Percentiles rank a stretch among this genome's conserved stretches.
Evolutionary conservation across 257 asterid genomes (phyloP).

Genomic region (Parsonsia alboflavescens): DNA sequence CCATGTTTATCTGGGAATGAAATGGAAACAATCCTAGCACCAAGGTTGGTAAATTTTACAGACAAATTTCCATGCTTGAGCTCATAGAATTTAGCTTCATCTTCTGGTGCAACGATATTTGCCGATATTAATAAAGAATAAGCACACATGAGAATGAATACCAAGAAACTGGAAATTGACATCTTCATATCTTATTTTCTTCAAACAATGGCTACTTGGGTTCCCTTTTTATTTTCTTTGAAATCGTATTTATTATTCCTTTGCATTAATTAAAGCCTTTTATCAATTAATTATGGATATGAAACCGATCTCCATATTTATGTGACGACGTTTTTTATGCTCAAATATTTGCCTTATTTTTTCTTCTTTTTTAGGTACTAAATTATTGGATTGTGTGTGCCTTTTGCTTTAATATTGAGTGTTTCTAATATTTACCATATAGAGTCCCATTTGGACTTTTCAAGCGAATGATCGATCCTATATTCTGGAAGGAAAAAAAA

Average conservation of each 20-base stretch:
- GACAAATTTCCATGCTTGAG: slow-evolving; percentile 18
- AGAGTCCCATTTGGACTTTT: no score
- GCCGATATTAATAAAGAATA: background rate
- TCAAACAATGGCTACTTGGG: background rate
- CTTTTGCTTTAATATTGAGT: no score
- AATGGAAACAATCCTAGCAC: slow-evolving; percentile 24
- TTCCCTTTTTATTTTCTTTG: background rate
- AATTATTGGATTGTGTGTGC: no score
- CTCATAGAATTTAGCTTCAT: slow-evolving; percentile 6
- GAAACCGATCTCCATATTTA: background rate
- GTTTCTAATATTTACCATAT: no score
- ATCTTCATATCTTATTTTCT: background rate
- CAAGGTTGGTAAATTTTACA: slow-evolving; percentile 14
- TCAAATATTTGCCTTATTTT: background rate
- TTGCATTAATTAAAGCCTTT: background rate
- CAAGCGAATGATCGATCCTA: no score
- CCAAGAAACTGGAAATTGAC: background rate
- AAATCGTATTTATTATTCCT: background rate
- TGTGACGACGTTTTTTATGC: background rate
- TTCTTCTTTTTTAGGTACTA: no score
- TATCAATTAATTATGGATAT: background rate
- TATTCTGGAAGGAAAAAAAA: no score
- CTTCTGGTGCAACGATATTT: background rate
- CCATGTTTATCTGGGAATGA: slow-evolving; percentile 20
- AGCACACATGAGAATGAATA: background rate